Evolutionary conservation across 73 alveolate species (phyloP).

Genomic region (Blepharisma japonicum): DNA sequence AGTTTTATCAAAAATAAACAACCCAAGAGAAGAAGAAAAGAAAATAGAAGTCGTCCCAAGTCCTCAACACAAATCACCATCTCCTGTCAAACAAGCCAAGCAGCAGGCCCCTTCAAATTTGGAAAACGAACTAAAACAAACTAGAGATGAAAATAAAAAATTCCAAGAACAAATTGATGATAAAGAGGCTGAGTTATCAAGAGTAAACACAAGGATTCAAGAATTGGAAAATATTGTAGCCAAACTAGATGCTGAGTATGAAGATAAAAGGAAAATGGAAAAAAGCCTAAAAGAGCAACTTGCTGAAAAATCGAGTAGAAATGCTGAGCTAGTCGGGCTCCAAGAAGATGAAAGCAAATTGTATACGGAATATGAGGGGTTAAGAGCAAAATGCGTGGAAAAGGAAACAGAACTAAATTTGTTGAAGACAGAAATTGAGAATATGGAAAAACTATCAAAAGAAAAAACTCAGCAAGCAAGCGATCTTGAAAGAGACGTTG

Average conservation of each 20-base stretch:
- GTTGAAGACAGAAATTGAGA: background rate
- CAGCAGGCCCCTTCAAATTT: background rate
- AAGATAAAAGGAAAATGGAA: conserved; percentile 5
- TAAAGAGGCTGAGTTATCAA: background rate
- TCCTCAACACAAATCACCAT: background rate
- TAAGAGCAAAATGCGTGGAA: conserved; percentile 7
- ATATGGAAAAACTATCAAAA: background rate
- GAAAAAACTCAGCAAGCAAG: background rate
- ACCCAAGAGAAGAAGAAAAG: conserved; percentile 1
- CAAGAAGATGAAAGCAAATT: conserved; percentile 17
- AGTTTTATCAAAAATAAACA: background rate
- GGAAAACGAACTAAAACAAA: conserved; percentile 8
- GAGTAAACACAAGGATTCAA: background rate
- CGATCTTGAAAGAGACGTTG: background rate
- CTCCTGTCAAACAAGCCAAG: background rate
- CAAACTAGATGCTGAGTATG: background rate
- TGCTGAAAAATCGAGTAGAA: background rate
- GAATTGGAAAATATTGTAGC: background rate
- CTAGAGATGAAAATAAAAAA: conserved; percentile 1
- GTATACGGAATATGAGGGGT: background rate
- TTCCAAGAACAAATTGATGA: background rate
- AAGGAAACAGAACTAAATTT: background rate
- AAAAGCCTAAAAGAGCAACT: background rate
- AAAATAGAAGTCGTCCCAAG: background rate
- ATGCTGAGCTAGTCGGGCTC: background rate